These are phyloP conservation scores for Allomyces arbusculus DNA, from an alignment of 192 early-diverging fungal genomes.

Conservation along the genomic window DNA sequence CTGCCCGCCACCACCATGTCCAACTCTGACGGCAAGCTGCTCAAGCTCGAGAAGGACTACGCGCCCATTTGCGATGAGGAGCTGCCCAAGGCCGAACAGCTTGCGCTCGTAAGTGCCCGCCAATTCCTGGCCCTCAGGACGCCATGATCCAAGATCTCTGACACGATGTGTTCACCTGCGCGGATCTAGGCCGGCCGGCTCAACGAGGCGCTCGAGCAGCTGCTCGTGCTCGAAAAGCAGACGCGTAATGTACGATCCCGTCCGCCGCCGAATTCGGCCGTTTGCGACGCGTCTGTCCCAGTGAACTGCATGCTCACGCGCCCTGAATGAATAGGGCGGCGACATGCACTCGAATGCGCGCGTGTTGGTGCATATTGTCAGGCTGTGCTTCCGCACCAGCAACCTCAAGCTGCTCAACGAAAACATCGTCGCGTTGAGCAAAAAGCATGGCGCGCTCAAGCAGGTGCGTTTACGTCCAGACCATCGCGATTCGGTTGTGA, in stretches of 20 bases:
- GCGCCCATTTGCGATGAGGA: slow-evolving; percentile 51
- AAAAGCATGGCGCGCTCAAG: slow-evolving; percentile 93
- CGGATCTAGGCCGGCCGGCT: slow-evolving; percentile 37
- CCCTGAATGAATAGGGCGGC: slow-evolving; percentile 30
- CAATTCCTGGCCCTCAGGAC: background rate
- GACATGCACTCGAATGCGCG: slow-evolving; percentile 78
- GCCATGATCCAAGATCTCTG: background rate
- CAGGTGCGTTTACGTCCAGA: slow-evolving; percentile 19
- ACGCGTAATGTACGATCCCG: slow-evolving; percentile 52
- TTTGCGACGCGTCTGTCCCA: background rate
- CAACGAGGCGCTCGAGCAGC: slow-evolving; percentile 68
- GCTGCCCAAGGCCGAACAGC: slow-evolving; percentile 53
- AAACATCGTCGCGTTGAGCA: slow-evolving; percentile 74
- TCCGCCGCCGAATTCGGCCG: background rate
- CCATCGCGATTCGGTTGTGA: background rate
- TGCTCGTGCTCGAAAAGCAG: slow-evolving; percentile 80
- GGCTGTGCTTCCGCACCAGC: slow-evolving; percentile 41
- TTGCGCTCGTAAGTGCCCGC: slow-evolving; percentile 28
- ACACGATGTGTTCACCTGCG: background rate
- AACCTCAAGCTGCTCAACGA: slow-evolving; percentile 88
- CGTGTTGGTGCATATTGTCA: slow-evolving; percentile 59
- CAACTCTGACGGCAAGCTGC: slow-evolving; percentile 3
- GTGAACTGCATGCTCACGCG: background rate
- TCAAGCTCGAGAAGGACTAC: slow-evolving; percentile 89
- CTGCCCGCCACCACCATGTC: background rate